Conservation (phyloP, 192 early-diverging fungal genomes). For the Irineochytrium annulatum region DNA sequence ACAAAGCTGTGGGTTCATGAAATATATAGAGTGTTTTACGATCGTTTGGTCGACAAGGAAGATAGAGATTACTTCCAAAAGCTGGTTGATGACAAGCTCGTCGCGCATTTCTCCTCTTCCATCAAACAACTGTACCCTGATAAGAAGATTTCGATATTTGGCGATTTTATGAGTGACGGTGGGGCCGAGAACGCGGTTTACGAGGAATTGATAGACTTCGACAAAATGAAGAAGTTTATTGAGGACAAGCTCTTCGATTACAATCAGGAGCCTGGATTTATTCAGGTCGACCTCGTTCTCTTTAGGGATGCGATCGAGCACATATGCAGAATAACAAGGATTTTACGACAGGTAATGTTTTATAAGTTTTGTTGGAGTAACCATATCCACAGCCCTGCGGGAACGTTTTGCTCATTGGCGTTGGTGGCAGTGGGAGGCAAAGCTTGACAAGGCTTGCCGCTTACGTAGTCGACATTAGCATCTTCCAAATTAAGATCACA, state of each 20-base stretch:
- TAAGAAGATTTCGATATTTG: conserved; percentile 48
- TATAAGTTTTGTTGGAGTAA: not conserved
- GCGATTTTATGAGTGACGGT: conserved; percentile 47
- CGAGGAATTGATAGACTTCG: conserved; percentile 44
- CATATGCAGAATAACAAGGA: conserved; percentile 54
- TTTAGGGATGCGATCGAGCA: conserved; percentile 58
- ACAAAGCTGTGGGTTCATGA: conserved; percentile 58
- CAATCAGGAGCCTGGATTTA: conserved; percentile 48
- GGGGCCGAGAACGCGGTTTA: conserved; percentile 37
- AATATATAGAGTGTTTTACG: conserved; percentile 48
- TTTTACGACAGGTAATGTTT: conserved; percentile 32
- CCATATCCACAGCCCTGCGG: conserved; percentile 28
- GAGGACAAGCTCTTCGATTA: conserved; percentile 54
- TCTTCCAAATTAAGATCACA: conserved; percentile 60
- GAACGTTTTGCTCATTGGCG: conserved; percentile 54
- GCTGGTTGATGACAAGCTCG: conserved; percentile 52
- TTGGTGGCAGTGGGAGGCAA: conserved; percentile 54
- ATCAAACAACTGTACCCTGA: conserved; percentile 48
- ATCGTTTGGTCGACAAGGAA: conserved; percentile 49
- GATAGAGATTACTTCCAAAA: conserved; percentile 49
- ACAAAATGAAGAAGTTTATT: conserved; percentile 47
- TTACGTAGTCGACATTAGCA: conserved; percentile 46
- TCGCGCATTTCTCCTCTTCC: conserved; percentile 37
- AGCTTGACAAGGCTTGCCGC: conserved; percentile 45
- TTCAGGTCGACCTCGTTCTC: conserved; percentile 50